Base-by-base conservation (phyloP, 2,329 filamentous ascomycete species). In the Fusarium hainanense region DNA sequence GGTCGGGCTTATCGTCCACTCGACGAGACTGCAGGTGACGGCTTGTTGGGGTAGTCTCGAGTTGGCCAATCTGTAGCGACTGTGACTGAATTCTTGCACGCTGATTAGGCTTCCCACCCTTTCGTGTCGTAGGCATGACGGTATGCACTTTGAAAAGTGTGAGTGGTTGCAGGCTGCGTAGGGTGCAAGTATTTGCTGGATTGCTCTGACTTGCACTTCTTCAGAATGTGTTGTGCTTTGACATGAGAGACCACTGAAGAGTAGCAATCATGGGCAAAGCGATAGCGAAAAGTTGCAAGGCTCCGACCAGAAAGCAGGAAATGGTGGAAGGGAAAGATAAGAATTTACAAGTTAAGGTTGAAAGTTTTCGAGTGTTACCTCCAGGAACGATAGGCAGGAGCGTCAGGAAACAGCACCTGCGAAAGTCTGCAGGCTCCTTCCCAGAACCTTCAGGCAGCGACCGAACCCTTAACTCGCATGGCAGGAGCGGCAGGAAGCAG, bases 31-130 rank as follows among this genome's bases (percentile, higher is more conserved):
- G 66, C 10, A 72, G 50, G 47, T 73, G 68, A 12, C 60, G 75
- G n/a, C 68, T 74, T 2, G 75, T 79, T 7, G 79, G 77, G 8
- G 79, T 79, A 3, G 77, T 78, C 9, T 80, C 77, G 4, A 81
- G 72, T 54, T 80, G 63, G 4, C 74, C 72, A 20, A 81, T 72
- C 41, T 72, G 57, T 0, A 70, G 70, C 13, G 68, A 16, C 16
- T 58, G 66, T 21, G 58, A 63, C 34, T 63, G 69, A 23, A 23
- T 32, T 48, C 58, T 74, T 23, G 51, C 25, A 16, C 59, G 49
- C 48, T 72, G 71, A 30, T 52, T 58, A 59, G 69, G 21, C 28
- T 58, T 73, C 47, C 43, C 62, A 60, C 70, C 63, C 30, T 52
- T 68, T 27, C 48, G 71, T 4, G 64, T 54, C 55, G 65, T 49